These are phyloP conservation scores for Colletotrichum sp. DNA, from an alignment of 2,329 filamentous ascomycete species.

Conservation along the genomic window DNA sequence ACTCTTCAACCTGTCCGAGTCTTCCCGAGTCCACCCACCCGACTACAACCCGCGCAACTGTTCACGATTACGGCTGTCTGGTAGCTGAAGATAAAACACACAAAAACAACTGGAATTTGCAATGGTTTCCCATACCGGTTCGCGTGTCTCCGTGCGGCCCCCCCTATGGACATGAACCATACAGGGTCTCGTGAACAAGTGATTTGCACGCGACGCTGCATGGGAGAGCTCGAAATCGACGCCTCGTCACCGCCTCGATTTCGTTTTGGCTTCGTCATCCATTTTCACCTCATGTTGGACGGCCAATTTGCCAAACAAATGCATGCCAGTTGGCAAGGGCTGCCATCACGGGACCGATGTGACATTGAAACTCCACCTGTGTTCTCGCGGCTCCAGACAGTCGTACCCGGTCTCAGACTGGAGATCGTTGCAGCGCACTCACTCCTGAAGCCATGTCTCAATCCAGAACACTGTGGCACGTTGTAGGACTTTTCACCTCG, in stretches of 20 bases:
- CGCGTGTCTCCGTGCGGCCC: constrained; percentile 16
- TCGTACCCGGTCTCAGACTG: not conserved
- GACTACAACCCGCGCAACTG: constrained; percentile 23
- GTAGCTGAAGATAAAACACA: constrained; percentile 27
- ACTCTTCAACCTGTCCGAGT: constrained; percentile 20
- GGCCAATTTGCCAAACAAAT: not conserved
- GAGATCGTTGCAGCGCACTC: not conserved
- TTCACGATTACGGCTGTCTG: constrained; percentile 26
- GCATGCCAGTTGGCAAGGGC: not conserved
- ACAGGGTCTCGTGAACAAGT: constrained; percentile 4
- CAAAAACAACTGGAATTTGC: constrained; percentile 27
- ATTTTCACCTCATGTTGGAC: not conserved
- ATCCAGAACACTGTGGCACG: not conserved
- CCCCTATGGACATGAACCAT: constrained; percentile 11
- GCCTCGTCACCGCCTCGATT: not conserved
- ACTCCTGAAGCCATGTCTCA: not conserved
- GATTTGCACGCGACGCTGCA: constrained; percentile 11
- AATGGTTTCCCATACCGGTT: constrained; percentile 17
- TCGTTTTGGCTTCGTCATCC: not conserved
- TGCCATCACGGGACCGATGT: not conserved
- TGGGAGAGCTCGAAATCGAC: not conserved
- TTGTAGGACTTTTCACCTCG: not conserved
- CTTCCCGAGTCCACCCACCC: constrained; percentile 18
- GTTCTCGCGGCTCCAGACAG: not conserved
- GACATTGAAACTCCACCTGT: not conserved